Evolutionary conservation across 2,329 filamentous ascomycete species (phyloP), one percentile per base, ranked within the genome.

Genomic region (Aspergillus costaricaensis): DNA sequence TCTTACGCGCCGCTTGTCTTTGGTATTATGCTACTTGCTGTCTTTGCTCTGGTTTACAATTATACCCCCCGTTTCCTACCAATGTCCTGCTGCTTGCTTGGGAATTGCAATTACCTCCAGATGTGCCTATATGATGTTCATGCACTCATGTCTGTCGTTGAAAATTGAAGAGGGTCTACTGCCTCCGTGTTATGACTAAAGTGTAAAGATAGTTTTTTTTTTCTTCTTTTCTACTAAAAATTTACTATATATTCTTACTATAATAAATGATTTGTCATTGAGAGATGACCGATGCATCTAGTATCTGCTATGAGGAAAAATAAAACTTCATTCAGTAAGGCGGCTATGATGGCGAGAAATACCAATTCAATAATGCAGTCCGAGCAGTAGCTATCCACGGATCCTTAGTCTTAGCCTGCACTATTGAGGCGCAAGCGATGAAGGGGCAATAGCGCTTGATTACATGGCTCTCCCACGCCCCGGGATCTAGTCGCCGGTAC

Each of bases 1-100:
- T 53, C 9, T 30, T 48, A 47, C 25, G 30, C 48, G 17, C 52
- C 27, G 36, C 19, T n/a, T 51, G 23, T 38, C 23, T 36, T 38
- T 43, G 39, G 36, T 53, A 25, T 47, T 50, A 21, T 57, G 38
- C 23, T 47, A 41, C 36, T 43, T 51, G 38, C 15, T 51, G 38
- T 23, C 43, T 39, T 39, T 49, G 47, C 48, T 49, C 41, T 61
- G 55, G n/a, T 58, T 61, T 55, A 36, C 55, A 58, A 58, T 61
- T 61, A 61, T 61, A 61, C 59, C 59, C 59, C 52, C 47, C 50
- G 25, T 57, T 53, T 48, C n/a, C 53, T 47, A 51, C 27, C 56
- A 41, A 27, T 43, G 21, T 56, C 52, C 25, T 43, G 23, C 49
- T 55, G n/a, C 32, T 21, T 51, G 41, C 56, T 38, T 50, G 58